Percentiles rank a stretch among this genome's conserved stretches.
phyloP scores from a whole-genome alignment of 2,329 filamentous ascomycete species.

The Botrytis hyacinthi region DNA sequence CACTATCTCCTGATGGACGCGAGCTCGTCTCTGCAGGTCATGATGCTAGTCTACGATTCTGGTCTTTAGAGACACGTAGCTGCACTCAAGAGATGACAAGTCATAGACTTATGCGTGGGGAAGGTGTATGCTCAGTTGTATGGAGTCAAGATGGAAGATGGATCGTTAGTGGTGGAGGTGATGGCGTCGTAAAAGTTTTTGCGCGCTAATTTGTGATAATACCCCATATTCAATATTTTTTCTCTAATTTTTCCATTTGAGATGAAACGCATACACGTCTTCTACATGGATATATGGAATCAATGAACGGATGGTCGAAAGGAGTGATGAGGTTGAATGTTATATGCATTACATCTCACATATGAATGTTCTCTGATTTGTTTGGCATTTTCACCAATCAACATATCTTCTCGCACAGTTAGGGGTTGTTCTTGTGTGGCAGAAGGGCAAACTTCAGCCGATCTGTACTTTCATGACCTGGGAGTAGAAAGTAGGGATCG shows the following conservation, averaged over 20 bases:
- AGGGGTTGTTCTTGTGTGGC: not conserved
- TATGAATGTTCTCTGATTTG: not conserved
- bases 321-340: slow-evolving; percentile 9
- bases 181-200: slow-evolving; percentile 94
- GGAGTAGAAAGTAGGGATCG: too few species aligned
- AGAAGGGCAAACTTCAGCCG: not conserved
- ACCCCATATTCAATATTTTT: slow-evolving; percentile 16
- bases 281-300: slow-evolving; percentile 1
- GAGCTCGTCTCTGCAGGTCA: slow-evolving; percentile 96
- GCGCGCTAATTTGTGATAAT: slow-evolving; percentile 45
- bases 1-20: slow-evolving; percentile 85
- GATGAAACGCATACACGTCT: slow-evolving; percentile 11
- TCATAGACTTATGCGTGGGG: slow-evolving; percentile 90
- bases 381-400: not conserved
- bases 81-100: slow-evolving; percentile 95
- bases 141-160: slow-evolving; percentile 96
- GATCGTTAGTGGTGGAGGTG: slow-evolving; percentile 91
- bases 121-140: slow-evolving; percentile 89
- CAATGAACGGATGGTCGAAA: not conserved
- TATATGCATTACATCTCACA: slow-evolving; percentile 11
- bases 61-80: slow-evolving; percentile 91
- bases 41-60: slow-evolving; percentile 93
- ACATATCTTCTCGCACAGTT: not conserved
- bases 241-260: slow-evolving; percentile 7
- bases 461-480: not conserved